Percentiles rank a stretch among this genome's conserved stretches.
phyloP scores from a whole-genome alignment of 768 basidiomycete genomes.

The Boletus reticuloceps region DNA sequence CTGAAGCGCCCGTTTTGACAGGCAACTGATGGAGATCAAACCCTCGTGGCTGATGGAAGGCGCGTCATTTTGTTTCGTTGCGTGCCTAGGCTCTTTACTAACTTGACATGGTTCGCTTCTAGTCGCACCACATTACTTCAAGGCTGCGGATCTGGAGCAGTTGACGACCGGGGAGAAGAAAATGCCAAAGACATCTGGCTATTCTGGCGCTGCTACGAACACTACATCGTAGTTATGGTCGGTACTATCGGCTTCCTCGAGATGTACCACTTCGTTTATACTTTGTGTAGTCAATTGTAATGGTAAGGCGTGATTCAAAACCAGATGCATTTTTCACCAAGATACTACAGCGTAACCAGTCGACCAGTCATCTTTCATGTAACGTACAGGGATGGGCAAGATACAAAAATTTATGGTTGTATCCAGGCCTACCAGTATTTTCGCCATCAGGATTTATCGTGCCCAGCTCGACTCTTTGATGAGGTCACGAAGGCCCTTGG shows the following conservation, averaged over 20 bases:
- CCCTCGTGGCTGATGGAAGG: conserved; percentile 92
- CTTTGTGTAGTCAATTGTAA: no score
- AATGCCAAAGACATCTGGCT: conserved; percentile 78
- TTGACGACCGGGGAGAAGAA: conserved; percentile 82
- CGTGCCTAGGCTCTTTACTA: neutral
- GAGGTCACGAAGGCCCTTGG: conserved; percentile 52
- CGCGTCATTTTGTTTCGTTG: conserved; percentile 31
- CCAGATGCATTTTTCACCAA: neutral
- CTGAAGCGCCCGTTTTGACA: conserved; percentile 21
- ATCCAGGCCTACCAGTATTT: neutral
- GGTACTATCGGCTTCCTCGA: no score
- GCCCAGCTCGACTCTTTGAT: conserved; percentile 60
- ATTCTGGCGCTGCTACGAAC: conserved; percentile 17
- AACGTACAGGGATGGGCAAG: conserved; percentile 5
- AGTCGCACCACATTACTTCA: conserved; percentile 99
- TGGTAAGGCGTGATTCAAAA: no score
- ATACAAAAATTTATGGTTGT: neutral
- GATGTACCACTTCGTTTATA: no score
- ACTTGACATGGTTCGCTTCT: conserved; percentile 3
- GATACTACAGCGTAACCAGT: neutral
- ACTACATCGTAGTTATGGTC: conserved; percentile 5
- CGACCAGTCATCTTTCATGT: neutral
- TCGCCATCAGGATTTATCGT: conserved; percentile 14
- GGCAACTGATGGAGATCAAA: conserved; percentile 98
- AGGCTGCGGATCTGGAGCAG: conserved; percentile 77